Evolutionary conservation across 192 early-diverging fungal genomes (phyloP).

Genomic region (Powellomyces hirtus): DNA sequence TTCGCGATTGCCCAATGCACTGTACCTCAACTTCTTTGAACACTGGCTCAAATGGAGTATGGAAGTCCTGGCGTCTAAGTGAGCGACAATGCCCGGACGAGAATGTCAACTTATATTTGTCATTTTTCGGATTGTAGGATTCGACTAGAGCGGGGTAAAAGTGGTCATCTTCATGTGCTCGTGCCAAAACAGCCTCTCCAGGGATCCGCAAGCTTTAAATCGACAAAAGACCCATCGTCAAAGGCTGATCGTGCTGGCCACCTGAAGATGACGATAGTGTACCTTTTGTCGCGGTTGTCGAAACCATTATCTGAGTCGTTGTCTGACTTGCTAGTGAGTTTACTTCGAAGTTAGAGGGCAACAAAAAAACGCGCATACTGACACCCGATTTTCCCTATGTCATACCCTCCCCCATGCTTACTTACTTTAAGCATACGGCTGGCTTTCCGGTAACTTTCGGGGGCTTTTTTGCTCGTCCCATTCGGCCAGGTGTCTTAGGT

Average conservation of each 20-base stretch:
- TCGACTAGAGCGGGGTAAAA: conserved; percentile 11
- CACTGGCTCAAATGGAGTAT: conserved; percentile 2
- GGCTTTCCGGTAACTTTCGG: not conserved
- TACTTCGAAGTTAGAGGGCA: too few species aligned
- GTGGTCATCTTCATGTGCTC: not conserved
- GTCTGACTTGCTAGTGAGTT: too few species aligned
- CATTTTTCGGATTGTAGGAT: not conserved
- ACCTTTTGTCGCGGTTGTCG: not conserved
- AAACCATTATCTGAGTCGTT: not conserved
- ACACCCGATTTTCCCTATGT: not conserved
- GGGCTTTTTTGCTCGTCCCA: not conserved
- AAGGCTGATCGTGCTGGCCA: not conserved
- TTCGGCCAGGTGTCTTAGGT: not conserved
- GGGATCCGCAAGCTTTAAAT: conserved; percentile 21
- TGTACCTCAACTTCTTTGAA: conserved; percentile 8
- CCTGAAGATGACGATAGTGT: not conserved
- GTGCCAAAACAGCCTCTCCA: conserved; percentile 18
- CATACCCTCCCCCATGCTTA: not conserved
- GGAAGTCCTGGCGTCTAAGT: not conserved
- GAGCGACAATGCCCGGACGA: not conserved
- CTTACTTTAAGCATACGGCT: too few species aligned
- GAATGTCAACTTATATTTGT: conserved; percentile 14
- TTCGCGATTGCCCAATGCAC: not conserved
- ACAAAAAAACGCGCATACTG: not conserved
- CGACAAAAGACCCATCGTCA: not conserved